These are phyloP conservation scores for Mucor indicus DNA, from an alignment of 371 early-diverging fungal species.

Conservation along the genomic window DNA sequence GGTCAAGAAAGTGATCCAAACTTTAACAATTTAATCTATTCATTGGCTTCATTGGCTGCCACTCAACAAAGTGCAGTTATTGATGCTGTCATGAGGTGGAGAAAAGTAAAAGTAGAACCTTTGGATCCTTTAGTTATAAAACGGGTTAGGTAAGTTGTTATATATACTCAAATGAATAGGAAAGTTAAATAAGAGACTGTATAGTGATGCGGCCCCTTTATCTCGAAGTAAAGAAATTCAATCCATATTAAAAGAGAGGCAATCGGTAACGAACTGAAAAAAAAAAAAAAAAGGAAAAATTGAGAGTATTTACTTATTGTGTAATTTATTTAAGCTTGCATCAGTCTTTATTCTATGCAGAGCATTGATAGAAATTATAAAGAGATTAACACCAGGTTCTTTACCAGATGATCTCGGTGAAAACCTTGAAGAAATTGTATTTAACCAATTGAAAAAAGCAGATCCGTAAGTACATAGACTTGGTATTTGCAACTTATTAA, in stretches of 20 bases:
- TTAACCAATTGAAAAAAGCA: slow-evolving; percentile 81
- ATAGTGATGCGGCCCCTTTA: slow-evolving; percentile 43
- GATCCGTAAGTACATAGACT: slow-evolving; percentile 72
- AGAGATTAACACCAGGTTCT: slow-evolving; percentile 66
- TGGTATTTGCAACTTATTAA: too few species aligned
- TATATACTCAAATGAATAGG: slow-evolving; percentile 1
- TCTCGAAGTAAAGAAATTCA: slow-evolving; percentile 39
- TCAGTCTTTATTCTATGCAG: slow-evolving; percentile 90
- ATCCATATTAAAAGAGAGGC: slow-evolving; percentile 45
- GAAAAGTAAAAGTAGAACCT: slow-evolving; percentile 73
- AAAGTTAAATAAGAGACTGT: neutral
- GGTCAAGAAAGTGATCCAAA: slow-evolving; percentile 70
- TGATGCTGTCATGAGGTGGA: slow-evolving; percentile 90
- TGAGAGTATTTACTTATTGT: too few species aligned
- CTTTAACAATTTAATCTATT: slow-evolving; percentile 79
- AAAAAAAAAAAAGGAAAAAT: too few species aligned
- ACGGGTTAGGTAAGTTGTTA: slow-evolving; percentile 33
- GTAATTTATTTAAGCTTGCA: slow-evolving; percentile 53
- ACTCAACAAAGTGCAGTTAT: slow-evolving; percentile 87
- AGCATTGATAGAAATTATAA: slow-evolving; percentile 81
- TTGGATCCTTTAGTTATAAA: slow-evolving; percentile 43
- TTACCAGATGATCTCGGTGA: slow-evolving; percentile 84
- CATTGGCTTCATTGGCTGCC: slow-evolving; percentile 79
- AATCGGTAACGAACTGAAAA: slow-evolving; percentile 47
- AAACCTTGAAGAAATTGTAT: slow-evolving; percentile 89